A percentile compares a stretch with the other conserved stretches of the same genome.
Evolutionary conservation across 2,329 filamentous ascomycete species (phyloP).

Genomic region (Macrophomina phaseolina): DNA sequence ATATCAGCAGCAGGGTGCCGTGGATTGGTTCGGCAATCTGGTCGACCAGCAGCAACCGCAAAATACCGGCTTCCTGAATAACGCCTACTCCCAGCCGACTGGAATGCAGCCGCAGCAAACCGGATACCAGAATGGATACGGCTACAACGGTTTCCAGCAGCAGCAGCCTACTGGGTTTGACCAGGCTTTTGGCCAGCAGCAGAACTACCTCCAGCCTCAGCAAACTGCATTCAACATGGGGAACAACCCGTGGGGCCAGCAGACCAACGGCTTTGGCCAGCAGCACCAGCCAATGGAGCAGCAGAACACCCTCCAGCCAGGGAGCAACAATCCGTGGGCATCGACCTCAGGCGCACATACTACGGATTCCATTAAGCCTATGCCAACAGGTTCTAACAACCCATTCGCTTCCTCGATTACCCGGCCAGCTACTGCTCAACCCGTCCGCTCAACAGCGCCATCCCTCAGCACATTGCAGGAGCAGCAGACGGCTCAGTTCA

Average conservation of each 20-base stretch:
- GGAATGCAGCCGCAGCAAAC: constrained; percentile 69
- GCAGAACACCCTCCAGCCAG: constrained; percentile 71
- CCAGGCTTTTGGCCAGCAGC: constrained; percentile 49
- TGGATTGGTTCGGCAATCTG: constrained; percentile 97
- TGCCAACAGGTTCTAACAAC: constrained; percentile 95
- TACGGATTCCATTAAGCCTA: constrained; percentile 72
- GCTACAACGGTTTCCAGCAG: constrained; percentile 58
- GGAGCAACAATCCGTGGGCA: constrained; percentile 95
- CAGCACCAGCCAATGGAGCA: constrained; percentile 59
- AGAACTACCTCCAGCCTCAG: constrained; percentile 59
- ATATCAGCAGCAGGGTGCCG: constrained; percentile 94
- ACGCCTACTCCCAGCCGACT: constrained; percentile 76
- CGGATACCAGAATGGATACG: constrained; percentile 70
- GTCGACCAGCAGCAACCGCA: constrained; percentile 74
- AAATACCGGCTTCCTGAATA: constrained; percentile 70
- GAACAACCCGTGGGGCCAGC: constrained; percentile 47
- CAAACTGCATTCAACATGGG: constrained; percentile 61
- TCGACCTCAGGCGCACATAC: constrained; percentile 59
- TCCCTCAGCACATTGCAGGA: constrained; percentile 79
- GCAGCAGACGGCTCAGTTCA: constrained; percentile 76
- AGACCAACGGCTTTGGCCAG: constrained; percentile 44
- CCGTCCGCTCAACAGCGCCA: constrained; percentile 63
- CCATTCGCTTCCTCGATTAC: constrained; percentile 82
- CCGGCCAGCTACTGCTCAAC: constrained; percentile 63
- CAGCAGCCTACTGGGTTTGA: constrained; percentile 74